Evolutionary conservation across 2,329 filamentous ascomycete species (phyloP).

Genomic region (Truncatella angustata): DNA sequence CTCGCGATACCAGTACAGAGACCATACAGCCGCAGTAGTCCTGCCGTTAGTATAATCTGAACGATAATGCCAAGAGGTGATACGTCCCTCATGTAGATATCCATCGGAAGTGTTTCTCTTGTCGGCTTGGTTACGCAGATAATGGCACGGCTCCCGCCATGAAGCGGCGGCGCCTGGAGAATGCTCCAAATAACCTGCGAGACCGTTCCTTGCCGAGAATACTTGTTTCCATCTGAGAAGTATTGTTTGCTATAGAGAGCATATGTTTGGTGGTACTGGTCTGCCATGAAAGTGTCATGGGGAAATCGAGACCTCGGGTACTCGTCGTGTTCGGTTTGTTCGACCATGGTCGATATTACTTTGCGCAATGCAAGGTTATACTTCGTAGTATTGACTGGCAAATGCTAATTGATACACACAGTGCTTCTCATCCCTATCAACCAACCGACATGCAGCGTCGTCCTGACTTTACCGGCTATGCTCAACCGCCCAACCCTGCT

Average conservation of each 20-base stretch:
- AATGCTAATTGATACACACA: conserved; percentile 20
- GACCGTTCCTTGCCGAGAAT: neutral
- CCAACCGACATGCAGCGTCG: conserved; percentile 46
- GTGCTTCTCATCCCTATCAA: conserved; percentile 45
- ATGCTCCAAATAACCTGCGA: neutral
- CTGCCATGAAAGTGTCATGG: neutral
- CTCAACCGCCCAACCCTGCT: conserved; percentile 26
- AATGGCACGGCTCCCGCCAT: neutral
- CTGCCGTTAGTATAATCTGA: neutral
- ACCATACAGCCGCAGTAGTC: conserved; percentile 1
- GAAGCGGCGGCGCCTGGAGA: neutral
- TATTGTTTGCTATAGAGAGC: neutral
- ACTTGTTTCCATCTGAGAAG: neutral
- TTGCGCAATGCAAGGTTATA: neutral
- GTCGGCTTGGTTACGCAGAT: neutral
- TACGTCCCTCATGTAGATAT: neutral
- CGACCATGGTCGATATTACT: neutral
- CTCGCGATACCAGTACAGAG: neutral
- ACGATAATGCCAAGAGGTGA: neutral
- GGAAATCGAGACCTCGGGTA: neutral
- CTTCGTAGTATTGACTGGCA: neutral
- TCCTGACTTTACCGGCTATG: conserved; percentile 37
- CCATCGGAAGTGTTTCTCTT: neutral
- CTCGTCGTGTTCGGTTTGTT: neutral
- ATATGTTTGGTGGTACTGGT: neutral